Evolutionary conservation across 2,329 filamentous ascomycete genomes (phyloP).

Genomic region (Exophiala calicioides): DNA sequence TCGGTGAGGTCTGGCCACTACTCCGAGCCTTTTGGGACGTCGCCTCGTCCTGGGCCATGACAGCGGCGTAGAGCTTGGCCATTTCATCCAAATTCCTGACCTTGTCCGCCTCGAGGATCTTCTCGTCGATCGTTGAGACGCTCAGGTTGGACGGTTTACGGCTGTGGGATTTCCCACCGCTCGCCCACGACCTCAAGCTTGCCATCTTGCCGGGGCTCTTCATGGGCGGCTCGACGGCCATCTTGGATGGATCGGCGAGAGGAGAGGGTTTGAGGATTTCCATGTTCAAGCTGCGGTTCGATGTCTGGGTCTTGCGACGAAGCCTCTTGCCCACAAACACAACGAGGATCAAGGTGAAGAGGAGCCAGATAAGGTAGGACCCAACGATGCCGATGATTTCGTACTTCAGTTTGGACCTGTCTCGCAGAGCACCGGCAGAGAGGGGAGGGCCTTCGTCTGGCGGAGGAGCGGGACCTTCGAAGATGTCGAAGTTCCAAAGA

Average conservation of each 20-base stretch:
- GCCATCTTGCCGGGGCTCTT: conserved; percentile 41
- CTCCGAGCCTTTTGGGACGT: conserved; percentile 34
- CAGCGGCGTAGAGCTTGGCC: conserved; percentile 86
- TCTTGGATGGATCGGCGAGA: conserved; percentile 17
- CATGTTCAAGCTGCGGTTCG: conserved; percentile 54
- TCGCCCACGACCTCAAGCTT: conserved; percentile 43
- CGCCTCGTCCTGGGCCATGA: conserved; percentile 79
- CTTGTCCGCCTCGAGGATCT: conserved; percentile 72
- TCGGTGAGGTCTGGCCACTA: conserved; percentile 26
- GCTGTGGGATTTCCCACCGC: conserved; percentile 35
- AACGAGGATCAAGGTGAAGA: conserved; percentile 69
- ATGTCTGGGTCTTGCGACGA: conserved; percentile 53
- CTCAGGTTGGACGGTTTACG: conserved; percentile 55
- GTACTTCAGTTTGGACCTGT: conserved; percentile 69
- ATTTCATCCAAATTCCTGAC: conserved; percentile 77
- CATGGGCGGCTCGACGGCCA: conserved; percentile 21
- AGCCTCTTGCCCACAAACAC: conserved; percentile 62
- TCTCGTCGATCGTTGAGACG: conserved; percentile 71
- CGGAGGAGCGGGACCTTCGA: conserved; percentile 59
- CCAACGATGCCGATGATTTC: conserved; percentile 83
- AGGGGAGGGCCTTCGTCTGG: conserved; percentile 62
- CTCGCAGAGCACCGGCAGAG: conserved; percentile 59
- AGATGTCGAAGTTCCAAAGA: conserved; percentile 46
- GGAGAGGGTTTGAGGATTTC: conserved; percentile 56
- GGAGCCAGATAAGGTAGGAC: conserved; percentile 75